Evolutionary conservation across 345 rosid species (phyloP).

Genomic region (Turnera subulata): DNA sequence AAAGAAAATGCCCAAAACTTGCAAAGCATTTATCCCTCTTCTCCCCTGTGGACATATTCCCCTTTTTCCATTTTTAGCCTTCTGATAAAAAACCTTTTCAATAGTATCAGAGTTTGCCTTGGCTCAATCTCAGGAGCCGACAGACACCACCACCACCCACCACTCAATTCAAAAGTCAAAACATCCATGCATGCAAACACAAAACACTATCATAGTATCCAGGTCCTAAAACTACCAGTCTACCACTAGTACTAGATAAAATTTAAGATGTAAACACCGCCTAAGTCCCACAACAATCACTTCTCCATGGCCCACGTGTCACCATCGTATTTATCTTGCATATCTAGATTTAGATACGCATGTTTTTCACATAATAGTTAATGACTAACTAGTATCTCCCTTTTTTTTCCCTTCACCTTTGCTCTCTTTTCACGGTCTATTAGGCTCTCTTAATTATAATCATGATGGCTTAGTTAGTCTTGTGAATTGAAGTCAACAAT

Average conservation of each 20-base stretch:
- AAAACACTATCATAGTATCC: slow-evolving; percentile 1
- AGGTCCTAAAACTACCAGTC: slow-evolving; percentile 9
- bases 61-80: slow-evolving; percentile 1
- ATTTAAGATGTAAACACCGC: slow-evolving; percentile 23
- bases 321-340: slow-evolving; percentile 35
- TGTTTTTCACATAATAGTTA: slow-evolving; percentile 38
- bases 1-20: slow-evolving; percentile 1
- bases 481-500: slow-evolving; percentile 25
- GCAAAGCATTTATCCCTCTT: not conserved
- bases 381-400: no score
- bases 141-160: slow-evolving; percentile 17
- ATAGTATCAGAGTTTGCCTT: not conserved
- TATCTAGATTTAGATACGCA: slow-evolving; percentile 40
- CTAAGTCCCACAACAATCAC: slow-evolving; percentile 18
- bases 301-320: slow-evolving; percentile 44
- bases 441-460: not conserved
- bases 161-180: slow-evolving; percentile 37
- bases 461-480: not conserved
- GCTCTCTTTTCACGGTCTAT: not conserved
- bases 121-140: slow-evolving; percentile 33
- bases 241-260: not conserved
- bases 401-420: not conserved
- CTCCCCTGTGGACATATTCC: not conserved
- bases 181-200: slow-evolving; percentile 29
- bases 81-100: not conserved